Evolutionary conservation across 225 moss, liverwort and hornwort genomes (phyloP), one percentile per base, ranked within the genome.

Genomic region (Sphagnum tenellum): DNA sequence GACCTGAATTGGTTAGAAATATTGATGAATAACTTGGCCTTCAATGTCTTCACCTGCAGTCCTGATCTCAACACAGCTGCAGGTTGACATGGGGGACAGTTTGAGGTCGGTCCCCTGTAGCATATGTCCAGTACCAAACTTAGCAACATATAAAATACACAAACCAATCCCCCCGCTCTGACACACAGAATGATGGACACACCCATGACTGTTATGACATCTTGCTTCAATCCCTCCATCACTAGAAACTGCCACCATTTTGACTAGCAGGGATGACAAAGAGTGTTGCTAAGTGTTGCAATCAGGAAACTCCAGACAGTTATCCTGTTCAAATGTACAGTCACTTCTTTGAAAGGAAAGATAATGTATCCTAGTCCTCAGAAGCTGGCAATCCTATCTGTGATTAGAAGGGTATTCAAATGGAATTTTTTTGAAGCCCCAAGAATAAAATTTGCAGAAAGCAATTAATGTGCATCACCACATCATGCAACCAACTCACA

Each of bases 401-500:
- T 12, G 29, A 63, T 6, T 3, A 12, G 47, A 48, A 12, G n/a
- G 48, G 4, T 3, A 44, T 5, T 11, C 3, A 63, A 12, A 63
- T 63, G 29, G 29, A 29, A 0, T 29, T 29, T 29, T 1, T 29
- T 29, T 29, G 29, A 29, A 29, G 29, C 29, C 29, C 29, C 29
- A 29, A 29, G 29, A 49, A 50, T 7, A 3, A 10, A 5, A 7
- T 46, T 9, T n/a, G 61, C 29, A 61, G 45, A 9, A 44, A 46
- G 5, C 47, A 12, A 7, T n/a, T 63, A 10, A 14, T 65, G 51
- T 45, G 13, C 44, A 45, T 14, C 3, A 13, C 46, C 56, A 64
- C 61, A 67, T 68, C 66, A 60, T 54, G 65, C 63, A 60, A 66
- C 71, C 64, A 64, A 70, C 82, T 83, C 74, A 79, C 83, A 70